phyloP scores from a whole-genome alignment of 768 basidiomycete genomes.

The Termitomyces sp. region DNA sequence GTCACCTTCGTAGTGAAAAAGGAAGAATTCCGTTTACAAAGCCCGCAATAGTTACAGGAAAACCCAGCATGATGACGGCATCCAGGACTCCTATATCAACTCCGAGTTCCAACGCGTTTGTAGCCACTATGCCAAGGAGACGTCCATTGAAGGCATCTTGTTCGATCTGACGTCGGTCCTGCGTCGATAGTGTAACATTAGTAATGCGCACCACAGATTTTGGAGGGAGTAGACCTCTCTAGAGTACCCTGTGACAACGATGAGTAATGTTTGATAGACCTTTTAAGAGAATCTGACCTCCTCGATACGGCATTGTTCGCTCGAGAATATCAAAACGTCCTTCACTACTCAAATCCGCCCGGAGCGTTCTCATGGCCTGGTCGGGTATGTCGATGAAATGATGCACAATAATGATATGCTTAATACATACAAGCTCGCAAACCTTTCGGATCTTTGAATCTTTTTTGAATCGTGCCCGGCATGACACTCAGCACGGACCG shows the following conservation, averaged over 20 bases:
- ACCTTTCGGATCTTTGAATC: conserved; percentile 60
- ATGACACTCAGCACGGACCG: background rate
- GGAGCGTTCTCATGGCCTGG: conserved; percentile 77
- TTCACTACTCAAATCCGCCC: conserved; percentile 63
- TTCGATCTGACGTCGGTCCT: conserved; percentile 84
- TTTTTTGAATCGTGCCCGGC: background rate
- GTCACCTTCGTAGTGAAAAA: background rate
- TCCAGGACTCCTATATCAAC: conserved; percentile 90
- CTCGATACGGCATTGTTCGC: conserved; percentile 77
- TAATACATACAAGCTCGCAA: conserved; percentile 65
- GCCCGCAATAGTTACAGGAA: conserved; percentile 75
- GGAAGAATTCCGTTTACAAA: conserved; percentile 43
- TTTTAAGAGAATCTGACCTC: conserved; percentile 39
- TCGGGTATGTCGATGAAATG: background rate
- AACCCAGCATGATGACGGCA: conserved; percentile 85
- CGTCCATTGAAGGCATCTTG: conserved; percentile 80
- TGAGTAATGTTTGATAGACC: background rate
- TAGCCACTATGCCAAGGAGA: conserved; percentile 82
- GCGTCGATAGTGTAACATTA: background rate
- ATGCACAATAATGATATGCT: background rate
- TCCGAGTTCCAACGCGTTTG: conserved; percentile 86
- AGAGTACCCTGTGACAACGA: conserved; percentile 53
- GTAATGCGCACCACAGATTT: background rate
- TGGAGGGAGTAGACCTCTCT: conserved; percentile 40
- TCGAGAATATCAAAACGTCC: conserved; percentile 73